These are phyloP conservation scores for Lasiodiplodia hormozganensis DNA, from an alignment of 2,329 filamentous ascomycete genomes.

Conservation along the genomic window DNA sequence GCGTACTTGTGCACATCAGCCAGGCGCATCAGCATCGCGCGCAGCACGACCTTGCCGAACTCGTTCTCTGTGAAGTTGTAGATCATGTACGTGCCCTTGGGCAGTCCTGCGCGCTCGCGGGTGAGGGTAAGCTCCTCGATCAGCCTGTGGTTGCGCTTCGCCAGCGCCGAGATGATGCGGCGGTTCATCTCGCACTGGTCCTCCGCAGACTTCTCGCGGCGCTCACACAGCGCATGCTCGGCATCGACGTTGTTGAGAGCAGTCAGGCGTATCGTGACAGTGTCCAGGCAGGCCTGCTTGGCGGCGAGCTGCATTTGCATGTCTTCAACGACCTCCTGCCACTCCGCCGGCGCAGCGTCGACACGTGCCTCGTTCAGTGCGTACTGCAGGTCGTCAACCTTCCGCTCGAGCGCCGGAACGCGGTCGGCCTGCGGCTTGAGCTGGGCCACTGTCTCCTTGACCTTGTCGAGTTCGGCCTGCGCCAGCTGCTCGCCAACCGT, in stretches of 20 bases:
- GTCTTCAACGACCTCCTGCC: background rate
- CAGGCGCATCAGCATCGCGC: background rate
- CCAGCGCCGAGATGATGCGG: background rate
- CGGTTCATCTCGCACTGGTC: background rate
- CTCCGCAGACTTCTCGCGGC: background rate
- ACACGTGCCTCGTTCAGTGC: background rate
- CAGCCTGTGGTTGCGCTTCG: background rate
- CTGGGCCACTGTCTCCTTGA: too few relatives aligned
- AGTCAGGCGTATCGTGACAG: background rate
- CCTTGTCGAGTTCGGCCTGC: background rate
- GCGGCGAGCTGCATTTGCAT: background rate
- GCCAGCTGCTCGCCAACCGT: background rate
- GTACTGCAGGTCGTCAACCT: background rate
- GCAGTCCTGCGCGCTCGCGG: background rate
- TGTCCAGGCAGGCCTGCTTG: background rate
- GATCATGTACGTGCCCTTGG: background rate
- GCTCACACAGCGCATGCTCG: background rate
- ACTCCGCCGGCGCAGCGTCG: background rate
- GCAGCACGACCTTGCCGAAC: background rate
- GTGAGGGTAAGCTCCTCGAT: background rate
- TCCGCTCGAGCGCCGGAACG: background rate
- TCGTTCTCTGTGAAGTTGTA: background rate
- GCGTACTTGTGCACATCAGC: background rate
- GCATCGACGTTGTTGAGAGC: background rate
- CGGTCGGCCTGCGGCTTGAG: background rate